A percentile compares a stretch with the other conserved stretches of the same genome.
Conservation (phyloP, 345 rosid species). For the Salix arbutifolia region DNA sequence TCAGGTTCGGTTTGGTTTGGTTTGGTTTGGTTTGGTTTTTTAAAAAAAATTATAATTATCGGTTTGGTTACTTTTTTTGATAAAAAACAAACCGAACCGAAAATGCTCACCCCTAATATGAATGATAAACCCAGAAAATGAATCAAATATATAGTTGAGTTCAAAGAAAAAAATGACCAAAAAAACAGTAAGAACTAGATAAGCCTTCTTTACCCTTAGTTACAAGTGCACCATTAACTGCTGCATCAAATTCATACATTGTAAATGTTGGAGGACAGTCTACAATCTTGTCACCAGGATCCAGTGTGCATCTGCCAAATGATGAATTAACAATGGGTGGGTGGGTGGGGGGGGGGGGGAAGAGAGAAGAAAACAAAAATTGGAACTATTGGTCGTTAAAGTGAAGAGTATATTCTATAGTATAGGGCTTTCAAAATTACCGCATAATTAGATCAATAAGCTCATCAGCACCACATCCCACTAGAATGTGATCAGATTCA, state of each 20-base stretch:
- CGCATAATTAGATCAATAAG: constrained; percentile 96
- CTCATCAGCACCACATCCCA: constrained; percentile 95
- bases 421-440: constrained; percentile 29
- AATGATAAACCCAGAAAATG: not conserved
- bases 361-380: not conserved
- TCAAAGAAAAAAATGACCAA: not conserved
- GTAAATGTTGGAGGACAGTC: constrained; percentile 99
- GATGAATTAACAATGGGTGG: not conserved
- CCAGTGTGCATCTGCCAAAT: constrained; percentile 68
- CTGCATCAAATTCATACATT: constrained; percentile 98
- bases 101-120: too few species aligned
- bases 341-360: too few species aligned
- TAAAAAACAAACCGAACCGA: too few species aligned
- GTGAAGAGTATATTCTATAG: not conserved
- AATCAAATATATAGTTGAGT: not conserved
- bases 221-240: constrained; percentile 76
- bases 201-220: constrained; percentile 52
- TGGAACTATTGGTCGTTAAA: not conserved
- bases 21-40: too few species aligned
- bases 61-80: too few species aligned
- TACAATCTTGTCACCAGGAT: constrained; percentile 91
- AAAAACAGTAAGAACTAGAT: not conserved
- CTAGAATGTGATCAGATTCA: constrained; percentile 82
- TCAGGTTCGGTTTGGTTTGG: too few species aligned
- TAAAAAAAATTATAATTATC: too few species aligned